Percentiles rank a stretch among this genome's conserved stretches.
Conservation (phyloP, 1,139 yeast genomes). For the Ogataea hybrid region DNA sequence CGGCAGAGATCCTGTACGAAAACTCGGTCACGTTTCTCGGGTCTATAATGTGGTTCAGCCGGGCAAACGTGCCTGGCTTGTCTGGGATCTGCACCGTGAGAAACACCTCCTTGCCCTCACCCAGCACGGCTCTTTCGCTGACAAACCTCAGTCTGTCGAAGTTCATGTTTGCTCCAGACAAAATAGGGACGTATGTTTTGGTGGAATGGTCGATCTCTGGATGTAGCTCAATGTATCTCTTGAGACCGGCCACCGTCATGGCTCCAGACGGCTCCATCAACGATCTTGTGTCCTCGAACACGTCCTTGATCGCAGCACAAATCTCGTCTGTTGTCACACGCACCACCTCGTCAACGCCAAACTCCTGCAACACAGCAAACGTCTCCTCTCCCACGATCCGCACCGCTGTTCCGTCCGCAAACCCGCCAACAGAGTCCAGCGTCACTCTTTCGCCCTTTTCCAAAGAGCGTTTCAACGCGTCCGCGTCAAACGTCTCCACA, state of each 20-base stretch:
- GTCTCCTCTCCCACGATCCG: conserved; percentile 87
- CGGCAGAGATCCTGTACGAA: conserved; percentile 61
- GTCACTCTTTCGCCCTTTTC: conserved; percentile 50
- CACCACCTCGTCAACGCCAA: conserved; percentile 81
- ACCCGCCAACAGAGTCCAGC: conserved; percentile 80
- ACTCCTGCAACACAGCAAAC: conserved; percentile 70
- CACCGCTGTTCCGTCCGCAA: conserved; percentile 99
- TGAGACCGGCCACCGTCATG: conserved; percentile 90
- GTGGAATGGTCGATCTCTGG: conserved; percentile 70
- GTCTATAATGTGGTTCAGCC: conserved; percentile 68
- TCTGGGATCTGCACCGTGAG: conserved; percentile 90
- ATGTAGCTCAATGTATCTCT: conserved; percentile 67
- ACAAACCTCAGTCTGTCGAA: conserved; percentile 94
- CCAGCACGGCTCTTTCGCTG: conserved; percentile 96
- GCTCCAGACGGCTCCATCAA: conserved; percentile 98
- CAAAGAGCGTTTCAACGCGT: conserved; percentile 80
- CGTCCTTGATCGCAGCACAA: conserved; percentile 96
- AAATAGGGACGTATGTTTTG: conserved; percentile 76
- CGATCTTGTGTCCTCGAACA: conserved; percentile 92
- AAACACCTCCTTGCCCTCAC: conserved; percentile 96
- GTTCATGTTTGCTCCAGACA: conserved; percentile 98
- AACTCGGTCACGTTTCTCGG: conserved; percentile 94
- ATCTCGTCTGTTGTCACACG: conserved; percentile 90
- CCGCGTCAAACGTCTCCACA: conserved; percentile 94
- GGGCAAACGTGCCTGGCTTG: conserved; percentile 82